Conservation (phyloP, 257 asterid species). For the Nicotiana otophora region DNA sequence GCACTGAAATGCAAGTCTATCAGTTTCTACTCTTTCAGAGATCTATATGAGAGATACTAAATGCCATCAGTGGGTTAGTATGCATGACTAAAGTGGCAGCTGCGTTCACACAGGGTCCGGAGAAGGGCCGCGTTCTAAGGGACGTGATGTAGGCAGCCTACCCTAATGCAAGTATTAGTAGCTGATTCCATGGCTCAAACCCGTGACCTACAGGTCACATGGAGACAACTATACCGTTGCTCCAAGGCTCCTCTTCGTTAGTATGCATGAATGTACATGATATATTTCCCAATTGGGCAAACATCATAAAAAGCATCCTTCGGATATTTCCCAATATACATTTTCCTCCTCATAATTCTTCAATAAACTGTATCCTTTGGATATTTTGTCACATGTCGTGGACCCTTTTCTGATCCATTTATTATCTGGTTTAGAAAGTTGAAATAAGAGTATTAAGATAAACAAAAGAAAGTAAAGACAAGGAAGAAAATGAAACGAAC, state of each 20-base stretch:
- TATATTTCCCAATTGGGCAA: background rate
- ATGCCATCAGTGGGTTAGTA: background rate
- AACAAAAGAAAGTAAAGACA: background rate
- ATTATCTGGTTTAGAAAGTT: background rate
- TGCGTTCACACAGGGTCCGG: too few species aligned
- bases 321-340: background rate
- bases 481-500: constrained; percentile 24
- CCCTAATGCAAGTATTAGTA: too few species aligned
- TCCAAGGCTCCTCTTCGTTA: background rate
- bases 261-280: background rate
- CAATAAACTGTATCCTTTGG: background rate
- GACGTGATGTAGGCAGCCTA: too few species aligned
- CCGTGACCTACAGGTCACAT: too few species aligned
- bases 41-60: background rate
- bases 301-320: background rate
- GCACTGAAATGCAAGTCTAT: background rate
- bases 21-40: background rate
- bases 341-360: background rate
- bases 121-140: too few species aligned
- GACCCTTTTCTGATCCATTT: background rate
- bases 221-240: too few species aligned
- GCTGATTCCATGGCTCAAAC: too few species aligned
- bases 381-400: background rate
- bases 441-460: background rate
- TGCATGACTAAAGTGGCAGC: background rate